Conservation (phyloP, 2,329 filamentous ascomycete species). For the Colletotrichum ledebouriae region DNA sequence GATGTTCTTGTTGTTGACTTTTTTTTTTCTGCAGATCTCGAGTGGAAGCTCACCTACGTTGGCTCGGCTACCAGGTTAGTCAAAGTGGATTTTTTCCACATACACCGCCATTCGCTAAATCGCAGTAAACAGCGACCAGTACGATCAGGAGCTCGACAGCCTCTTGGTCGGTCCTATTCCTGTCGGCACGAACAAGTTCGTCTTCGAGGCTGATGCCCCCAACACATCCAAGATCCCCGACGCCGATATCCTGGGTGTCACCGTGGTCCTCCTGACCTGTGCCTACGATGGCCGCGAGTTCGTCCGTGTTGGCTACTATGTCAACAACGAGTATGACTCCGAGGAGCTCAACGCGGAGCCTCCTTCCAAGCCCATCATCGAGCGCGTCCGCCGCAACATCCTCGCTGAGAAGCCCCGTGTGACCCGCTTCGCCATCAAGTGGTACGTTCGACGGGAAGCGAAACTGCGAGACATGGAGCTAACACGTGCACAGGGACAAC, state of each 20-base stretch:
- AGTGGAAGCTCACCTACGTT: slow-evolving; percentile 99
- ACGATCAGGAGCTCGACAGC: slow-evolving; percentile 98
- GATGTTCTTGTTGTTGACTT: slow-evolving; percentile 8
- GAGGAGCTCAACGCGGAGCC: slow-evolving; percentile 91
- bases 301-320: slow-evolving; percentile 98
- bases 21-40: slow-evolving; percentile 75
- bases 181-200: slow-evolving; percentile 97
- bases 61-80: slow-evolving; percentile 96
- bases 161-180: slow-evolving; percentile 98
- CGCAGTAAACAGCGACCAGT: slow-evolving; percentile 79
- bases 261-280: slow-evolving; percentile 95
- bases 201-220: slow-evolving; percentile 95
- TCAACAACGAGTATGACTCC: slow-evolving; percentile 98
- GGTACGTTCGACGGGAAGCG: slow-evolving; percentile 68
- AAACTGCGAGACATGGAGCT: slow-evolving; percentile 14
- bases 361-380: slow-evolving; percentile 90
- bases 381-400: slow-evolving; percentile 92
- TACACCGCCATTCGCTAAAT: slow-evolving; percentile 38
- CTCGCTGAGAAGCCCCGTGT: slow-evolving; percentile 97
- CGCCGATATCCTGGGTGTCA: slow-evolving; percentile 95
- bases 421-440: slow-evolving; percentile 98
- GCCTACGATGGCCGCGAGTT: slow-evolving; percentile 97
- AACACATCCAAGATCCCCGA: slow-evolving; percentile 92
- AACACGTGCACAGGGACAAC: slow-evolving; percentile 78
- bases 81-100: slow-evolving; percentile 44